Evolutionary conservation across 495 filamentous ascomycete genomes (phyloP), one percentile per base, ranked within the genome.

Genomic region (Neurospora sp.): DNA sequence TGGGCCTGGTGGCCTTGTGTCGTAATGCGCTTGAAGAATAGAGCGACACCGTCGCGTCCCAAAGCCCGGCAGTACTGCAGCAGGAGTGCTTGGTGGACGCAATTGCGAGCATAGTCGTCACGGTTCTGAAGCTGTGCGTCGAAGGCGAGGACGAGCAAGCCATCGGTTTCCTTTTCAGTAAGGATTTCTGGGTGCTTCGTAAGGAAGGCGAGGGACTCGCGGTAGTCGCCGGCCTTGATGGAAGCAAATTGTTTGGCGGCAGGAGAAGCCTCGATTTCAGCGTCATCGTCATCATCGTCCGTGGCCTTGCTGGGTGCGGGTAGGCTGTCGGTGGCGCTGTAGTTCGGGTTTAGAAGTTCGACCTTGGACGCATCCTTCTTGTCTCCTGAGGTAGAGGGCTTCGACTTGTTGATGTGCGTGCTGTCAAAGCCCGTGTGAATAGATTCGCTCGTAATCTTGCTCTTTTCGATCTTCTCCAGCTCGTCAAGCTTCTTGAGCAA

Each of bases 1-100:
- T 91, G 89, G n/a, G 96, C 96, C 82, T 97, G 92, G 83, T 99
- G 96, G 39, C 90, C 92, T 71, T 88, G 88, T 14, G 93, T 98
- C n/a, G 92, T 93, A 78, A 99, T 94, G 71, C 94, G 93, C 82
- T 94, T 96, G 86, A 99, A 98, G 88, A 99, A 99, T 10, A 99
- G 82, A 35, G 89, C 87, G 8, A 98, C 93, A 5, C 96, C 96
- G 78, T 98, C 94, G 45, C 87, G 88, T 70, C 95, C 94, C 7
- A 99, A 85, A 16, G 92, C 90, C 27, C 94, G 88, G 83, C 96
- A 99, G 83, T 98, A 99, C 81, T 98, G 96, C 37, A 98, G 82
- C 27, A 99, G 85, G 10, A 99, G 85, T 12, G 90, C 95, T 80
- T 98, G 94, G 82, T 99, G 96, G 39, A 99, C 94, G 81, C 92